These are phyloP conservation scores for Phytophthora chlamydospora DNA, from an alignment of 352 stramenopile genomes.

Conservation along the genomic window DNA sequence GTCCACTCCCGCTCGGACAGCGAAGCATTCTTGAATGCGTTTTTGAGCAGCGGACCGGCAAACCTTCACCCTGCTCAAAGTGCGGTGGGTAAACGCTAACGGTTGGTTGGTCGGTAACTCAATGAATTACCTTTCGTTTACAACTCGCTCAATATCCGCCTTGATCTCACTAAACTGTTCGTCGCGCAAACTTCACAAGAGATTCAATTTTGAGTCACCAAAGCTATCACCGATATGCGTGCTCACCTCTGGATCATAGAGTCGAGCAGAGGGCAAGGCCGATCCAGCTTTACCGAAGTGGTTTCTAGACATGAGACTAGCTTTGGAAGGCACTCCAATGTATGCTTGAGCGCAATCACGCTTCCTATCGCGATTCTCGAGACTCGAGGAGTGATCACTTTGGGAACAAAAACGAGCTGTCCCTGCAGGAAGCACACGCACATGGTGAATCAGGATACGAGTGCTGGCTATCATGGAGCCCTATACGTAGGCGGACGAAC, in stretches of 20 bases:
- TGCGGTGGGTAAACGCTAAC: background rate
- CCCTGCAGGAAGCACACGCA: conserved; percentile 31
- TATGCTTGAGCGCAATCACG: conserved; percentile 86
- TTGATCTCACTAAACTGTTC: conserved; percentile 61
- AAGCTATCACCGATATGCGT: background rate
- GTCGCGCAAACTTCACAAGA: conserved; percentile 47
- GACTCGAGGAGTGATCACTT: conserved; percentile 70
- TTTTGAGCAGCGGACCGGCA: conserved; percentile 76
- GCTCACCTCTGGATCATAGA: conserved; percentile 68
- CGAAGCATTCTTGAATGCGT: conserved; percentile 87
- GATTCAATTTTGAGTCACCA: conserved; percentile 17
- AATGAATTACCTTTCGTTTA: conserved; percentile 68
- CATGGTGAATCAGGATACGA: background rate
- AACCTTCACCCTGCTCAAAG: conserved; percentile 57
- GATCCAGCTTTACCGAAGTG: conserved; percentile 36
- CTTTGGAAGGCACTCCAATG: conserved; percentile 67
- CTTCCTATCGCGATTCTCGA: conserved; percentile 79
- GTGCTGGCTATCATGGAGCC: background rate
- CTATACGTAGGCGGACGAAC: conserved; percentile 31
- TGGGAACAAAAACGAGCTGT: conserved; percentile 82
- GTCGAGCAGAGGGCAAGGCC: conserved; percentile 53
- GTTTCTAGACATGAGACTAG: conserved; percentile 58
- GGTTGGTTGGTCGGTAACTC: background rate
- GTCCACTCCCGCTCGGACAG: conserved; percentile 79
- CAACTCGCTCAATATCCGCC: conserved; percentile 70